Base-by-base conservation (phyloP, 495 filamentous ascomycete species). In the Penicillium antarcticum region DNA sequence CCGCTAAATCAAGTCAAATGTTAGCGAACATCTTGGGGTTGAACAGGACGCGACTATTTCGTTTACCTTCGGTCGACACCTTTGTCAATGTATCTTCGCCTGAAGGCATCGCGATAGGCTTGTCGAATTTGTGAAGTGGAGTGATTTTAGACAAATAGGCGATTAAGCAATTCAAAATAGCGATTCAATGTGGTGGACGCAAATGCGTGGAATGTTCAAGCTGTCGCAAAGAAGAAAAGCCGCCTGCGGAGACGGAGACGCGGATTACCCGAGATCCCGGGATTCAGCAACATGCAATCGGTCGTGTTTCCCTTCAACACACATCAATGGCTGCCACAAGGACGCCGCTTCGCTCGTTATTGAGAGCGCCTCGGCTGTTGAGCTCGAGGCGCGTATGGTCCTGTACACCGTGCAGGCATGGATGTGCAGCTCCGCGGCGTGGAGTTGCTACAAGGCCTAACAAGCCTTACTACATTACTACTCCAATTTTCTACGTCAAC, bases 401-500 rank as follows among this genome's bases (percentile, higher is more conserved):
- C 45, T 73, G 68, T 44, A 54, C 63, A 14, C 45, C 62, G 3
- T 66, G 63, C 54, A 64, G 48, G 32, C 51, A 54, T 57, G 52
- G 52, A 9, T 46, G 49, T 14, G 43, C 52, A 7, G 48, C 54
- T 29, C 40, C 58, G 49, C 61, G 56, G 29, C 70, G 70, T 57
- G 59, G 65, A 62, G 51, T 70, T 49, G 69, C 70, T 45, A 69
- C 72, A 24, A 52, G 57, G 24, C 45, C 63, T 35, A 72, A 77
- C 56, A 97, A 98, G 75, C 92, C 95, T 5, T 97, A 86, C 77
- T 97, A 97, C 79, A 78, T 97, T 58, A 97, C 94, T 3, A 91
- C 89, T 6, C 94, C 94, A 6, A 99, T 99, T 42, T 99, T 97
- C 77, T 99, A 99, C 65, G 95, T 97, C 68, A 99, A 99, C 80